These are phyloP conservation scores for Tolypocladium cylindrosporum DNA, from an alignment of 2,329 filamentous ascomycete genomes.

Conservation along the genomic window DNA sequence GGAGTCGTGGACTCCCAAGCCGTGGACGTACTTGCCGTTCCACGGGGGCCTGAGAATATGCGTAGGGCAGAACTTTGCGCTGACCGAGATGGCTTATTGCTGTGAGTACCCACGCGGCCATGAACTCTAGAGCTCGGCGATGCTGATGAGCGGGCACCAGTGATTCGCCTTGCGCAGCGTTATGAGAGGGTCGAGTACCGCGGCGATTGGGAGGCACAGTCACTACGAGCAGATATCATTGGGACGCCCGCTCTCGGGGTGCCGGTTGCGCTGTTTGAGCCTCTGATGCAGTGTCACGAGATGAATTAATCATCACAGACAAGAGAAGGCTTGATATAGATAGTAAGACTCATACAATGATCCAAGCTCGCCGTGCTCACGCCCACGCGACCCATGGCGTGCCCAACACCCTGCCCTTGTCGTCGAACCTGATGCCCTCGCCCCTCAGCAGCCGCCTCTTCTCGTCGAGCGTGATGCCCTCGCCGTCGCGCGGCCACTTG, in stretches of 20 bases:
- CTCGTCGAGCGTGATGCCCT: conserved; percentile 52
- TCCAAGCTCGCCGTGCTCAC: not conserved
- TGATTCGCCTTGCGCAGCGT: conserved; percentile 45
- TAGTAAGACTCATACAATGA: not conserved
- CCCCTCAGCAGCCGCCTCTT: conserved; percentile 50
- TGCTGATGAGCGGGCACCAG: conserved; percentile 10
- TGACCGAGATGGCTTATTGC: conserved; percentile 53
- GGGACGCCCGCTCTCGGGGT: conserved; percentile 32
- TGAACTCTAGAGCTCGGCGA: not conserved
- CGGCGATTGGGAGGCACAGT: conserved; percentile 32
- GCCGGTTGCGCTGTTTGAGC: conserved; percentile 26
- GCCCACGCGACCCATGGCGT: conserved; percentile 38
- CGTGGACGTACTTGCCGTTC: conserved; percentile 66
- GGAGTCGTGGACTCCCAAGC: conserved; percentile 50
- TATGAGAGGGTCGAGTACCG: conserved; percentile 44
- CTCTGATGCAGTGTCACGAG: not conserved
- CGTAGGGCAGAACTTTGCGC: conserved; percentile 71
- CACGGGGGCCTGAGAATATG: conserved; percentile 67
- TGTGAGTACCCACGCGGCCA: conserved; percentile 4
- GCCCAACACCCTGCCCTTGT: conserved; percentile 47
- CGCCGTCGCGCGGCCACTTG: conserved; percentile 49
- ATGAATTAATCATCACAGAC: not conserved
- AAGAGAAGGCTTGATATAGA: not conserved
- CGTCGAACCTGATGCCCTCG: conserved; percentile 58
- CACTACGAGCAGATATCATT: conserved; percentile 32